Evolutionary conservation across 305 asterid species (phyloP), one percentile per base, ranked within the genome.

Genomic region (Rubia balearica): DNA sequence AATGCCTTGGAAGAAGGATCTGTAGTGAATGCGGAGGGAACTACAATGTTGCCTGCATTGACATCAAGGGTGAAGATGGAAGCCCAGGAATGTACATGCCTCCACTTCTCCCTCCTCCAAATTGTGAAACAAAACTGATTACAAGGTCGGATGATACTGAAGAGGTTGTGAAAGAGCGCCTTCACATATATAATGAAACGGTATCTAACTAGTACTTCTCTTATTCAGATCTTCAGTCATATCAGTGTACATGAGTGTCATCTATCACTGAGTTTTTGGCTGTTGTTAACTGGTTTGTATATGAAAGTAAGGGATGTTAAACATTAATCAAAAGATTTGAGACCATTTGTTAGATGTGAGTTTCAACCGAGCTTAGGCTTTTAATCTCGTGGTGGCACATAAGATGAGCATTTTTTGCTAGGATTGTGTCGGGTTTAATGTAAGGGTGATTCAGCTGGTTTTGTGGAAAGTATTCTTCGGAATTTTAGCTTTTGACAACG

Each of bases 1-100:
- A 94, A 83, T 94, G 99, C 84, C 94, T 94, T 27, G 99, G 97
- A 78, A 84, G 99, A 80, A 91, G 99, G 80, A 89, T 78, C 71
- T 94, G 99, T 83, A 83, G 96, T 11, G 90, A 94, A 73, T 94
- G 99, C 74, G 92, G 96, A 73, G 87, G 90, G 73, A 94, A 94
- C 82, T 94, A 86, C 72, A 94, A 94, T 70, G 83, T 94, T 65
- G 99, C 97, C 3, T 85, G 88, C 81, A 88, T 94, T 75, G 95
- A 94, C 78, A 81, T 89, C 73, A 69, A 86, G 84, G 89, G 83
- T 71, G 89, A 88, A 66, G 78, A 85, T 70, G 95, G 88, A 61
- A 78, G 70, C 61, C 86, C 91, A 40, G 76, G 85, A 30, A 91
- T 94, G 89, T 80, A 79, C 79, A 91, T 94, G 99, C 92, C 98